phyloP scores from a whole-genome alignment of 1,284 basidiomycete species.

The Trametes sp. region DNA sequence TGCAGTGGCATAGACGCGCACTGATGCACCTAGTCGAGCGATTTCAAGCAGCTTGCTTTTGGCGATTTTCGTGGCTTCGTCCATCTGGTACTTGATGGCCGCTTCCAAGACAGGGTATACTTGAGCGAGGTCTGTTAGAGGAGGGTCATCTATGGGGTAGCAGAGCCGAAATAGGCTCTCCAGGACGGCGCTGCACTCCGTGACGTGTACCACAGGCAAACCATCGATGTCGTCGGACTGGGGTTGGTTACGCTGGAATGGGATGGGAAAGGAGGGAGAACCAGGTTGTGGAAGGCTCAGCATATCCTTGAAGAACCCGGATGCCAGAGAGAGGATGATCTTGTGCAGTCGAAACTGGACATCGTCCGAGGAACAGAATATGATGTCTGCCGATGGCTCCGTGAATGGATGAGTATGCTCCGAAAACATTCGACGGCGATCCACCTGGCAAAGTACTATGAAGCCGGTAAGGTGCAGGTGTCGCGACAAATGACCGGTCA shows the following conservation, averaged over 20 bases:
- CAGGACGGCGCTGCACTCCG: slow-evolving; percentile 44
- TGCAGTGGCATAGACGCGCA: neutral
- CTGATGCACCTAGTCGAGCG: neutral
- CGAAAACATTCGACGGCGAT: too few relatives aligned
- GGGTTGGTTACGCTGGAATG: too few relatives aligned
- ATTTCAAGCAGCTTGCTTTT: neutral
- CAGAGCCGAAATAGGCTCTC: slow-evolving; percentile 47
- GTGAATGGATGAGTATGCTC: slow-evolving; percentile 10
- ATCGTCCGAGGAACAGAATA: slow-evolving; percentile 46
- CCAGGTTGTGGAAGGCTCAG: slow-evolving; percentile 42
- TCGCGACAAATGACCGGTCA: too few relatives aligned
- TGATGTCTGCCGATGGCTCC: slow-evolving; percentile 24
- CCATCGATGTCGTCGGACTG: neutral
- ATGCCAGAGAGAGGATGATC: slow-evolving; percentile 50
- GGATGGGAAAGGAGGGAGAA: neutral
- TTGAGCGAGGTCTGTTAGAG: neutral
- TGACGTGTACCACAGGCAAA: slow-evolving; percentile 41
- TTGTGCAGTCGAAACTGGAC: slow-evolving; percentile 47
- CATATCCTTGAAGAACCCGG: slow-evolving; percentile 49
- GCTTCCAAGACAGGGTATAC: neutral
- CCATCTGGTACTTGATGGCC: neutral
- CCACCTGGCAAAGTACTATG: too few relatives aligned
- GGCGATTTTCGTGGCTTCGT: neutral
- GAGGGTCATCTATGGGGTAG: slow-evolving; percentile 42
- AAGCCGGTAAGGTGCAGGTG: too few relatives aligned